phyloP scores from a whole-genome alignment of 2,329 filamentous ascomycete genomes.

The Chaetomium sp. region DNA sequence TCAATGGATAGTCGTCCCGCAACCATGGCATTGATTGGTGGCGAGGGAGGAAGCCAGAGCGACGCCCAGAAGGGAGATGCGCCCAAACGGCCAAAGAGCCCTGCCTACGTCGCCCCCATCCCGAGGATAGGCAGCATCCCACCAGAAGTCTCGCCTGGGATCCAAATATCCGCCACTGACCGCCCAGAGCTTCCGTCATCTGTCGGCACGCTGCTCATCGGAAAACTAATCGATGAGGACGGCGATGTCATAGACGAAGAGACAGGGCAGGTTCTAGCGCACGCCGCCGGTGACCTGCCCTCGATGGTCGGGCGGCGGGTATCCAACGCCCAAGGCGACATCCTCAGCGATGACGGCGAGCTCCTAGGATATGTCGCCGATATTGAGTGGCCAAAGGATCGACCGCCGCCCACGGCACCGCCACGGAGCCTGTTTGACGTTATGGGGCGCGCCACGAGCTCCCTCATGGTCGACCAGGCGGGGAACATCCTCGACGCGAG shows the following conservation, averaged over 20 bases:
- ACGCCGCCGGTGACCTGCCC: conserved; percentile 56
- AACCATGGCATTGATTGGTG: conserved; percentile 25
- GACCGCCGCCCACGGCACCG: conserved; percentile 16
- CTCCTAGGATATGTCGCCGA: conserved; percentile 50
- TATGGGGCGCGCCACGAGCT: conserved; percentile 40
- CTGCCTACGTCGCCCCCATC: conserved; percentile 47
- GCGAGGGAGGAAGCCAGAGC: conserved; percentile 12
- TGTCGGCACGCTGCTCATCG: conserved; percentile 45
- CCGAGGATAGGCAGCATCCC: conserved; percentile 40
- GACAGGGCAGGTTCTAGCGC: conserved; percentile 52
- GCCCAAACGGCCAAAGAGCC: conserved; percentile 33
- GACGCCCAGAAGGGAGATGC: conserved; percentile 11
- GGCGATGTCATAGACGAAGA: conserved; percentile 56
- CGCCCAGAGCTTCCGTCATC: conserved; percentile 36
- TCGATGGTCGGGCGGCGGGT: conserved; percentile 56
- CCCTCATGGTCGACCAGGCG: conserved; percentile 47
- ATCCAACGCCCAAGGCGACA: conserved; percentile 48
- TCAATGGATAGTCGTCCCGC: conserved; percentile 1
- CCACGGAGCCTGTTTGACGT: conserved; percentile 41
- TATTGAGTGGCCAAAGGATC: conserved; percentile 40
- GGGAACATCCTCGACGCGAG: conserved; percentile 51
- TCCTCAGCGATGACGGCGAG: conserved; percentile 48
- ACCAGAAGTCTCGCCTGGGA: conserved; percentile 41
- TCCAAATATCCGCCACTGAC: conserved; percentile 37
- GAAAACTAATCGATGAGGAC: conserved; percentile 55